These are phyloP conservation scores for Voacanga thouarsii DNA, from an alignment of 257 asterid species.

Conservation along the genomic window DNA sequence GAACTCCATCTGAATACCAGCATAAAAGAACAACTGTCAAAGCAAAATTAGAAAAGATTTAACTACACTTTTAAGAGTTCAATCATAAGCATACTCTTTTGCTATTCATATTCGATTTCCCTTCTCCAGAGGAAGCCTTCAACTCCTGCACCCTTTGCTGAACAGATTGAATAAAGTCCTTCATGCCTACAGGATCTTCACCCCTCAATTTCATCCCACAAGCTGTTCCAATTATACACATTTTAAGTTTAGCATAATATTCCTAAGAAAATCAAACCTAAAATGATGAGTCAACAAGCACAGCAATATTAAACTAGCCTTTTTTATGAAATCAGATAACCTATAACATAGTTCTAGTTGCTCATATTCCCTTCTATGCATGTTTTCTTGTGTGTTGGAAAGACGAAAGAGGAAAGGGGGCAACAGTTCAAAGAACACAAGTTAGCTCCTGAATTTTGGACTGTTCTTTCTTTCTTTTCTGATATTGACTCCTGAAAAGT, in stretches of 20 bases:
- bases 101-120: constrained; percentile 46
- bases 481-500: background rate
- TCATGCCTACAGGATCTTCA: constrained; percentile 93
- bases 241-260: background rate
- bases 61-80: constrained; percentile 8
- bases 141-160: constrained; percentile 76
- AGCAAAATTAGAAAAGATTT: constrained; percentile 13
- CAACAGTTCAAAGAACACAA: background rate
- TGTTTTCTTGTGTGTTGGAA: background rate
- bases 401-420: background rate
- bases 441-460: background rate
- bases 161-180: constrained; percentile 64
- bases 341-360: background rate
- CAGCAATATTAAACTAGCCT: background rate
- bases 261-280: background rate
- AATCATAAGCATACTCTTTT: constrained; percentile 57
- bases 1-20: constrained; percentile 70
- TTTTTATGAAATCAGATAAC: background rate
- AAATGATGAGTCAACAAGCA: background rate
- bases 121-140: constrained; percentile 61
- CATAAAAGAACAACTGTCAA: constrained; percentile 17
- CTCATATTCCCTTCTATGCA: background rate
- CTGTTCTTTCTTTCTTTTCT: background rate
- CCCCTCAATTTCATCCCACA: constrained; percentile 97
- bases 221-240: constrained; percentile 39